Base-by-base conservation (phyloP, 805 yeast genomes). In the Metschnikowia orientalis region DNA sequence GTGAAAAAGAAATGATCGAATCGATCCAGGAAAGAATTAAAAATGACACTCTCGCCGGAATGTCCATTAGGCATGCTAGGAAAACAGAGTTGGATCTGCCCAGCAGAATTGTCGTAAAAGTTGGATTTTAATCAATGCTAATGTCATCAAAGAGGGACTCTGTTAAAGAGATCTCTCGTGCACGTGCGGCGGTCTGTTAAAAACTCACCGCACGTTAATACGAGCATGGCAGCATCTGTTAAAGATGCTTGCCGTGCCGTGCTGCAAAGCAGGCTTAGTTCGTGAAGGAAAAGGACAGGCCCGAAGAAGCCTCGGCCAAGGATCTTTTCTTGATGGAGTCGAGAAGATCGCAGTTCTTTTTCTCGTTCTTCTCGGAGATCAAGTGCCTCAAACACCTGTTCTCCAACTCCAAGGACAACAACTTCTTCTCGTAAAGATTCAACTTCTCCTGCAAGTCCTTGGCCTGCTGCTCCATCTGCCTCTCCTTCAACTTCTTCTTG, bases 321-420 rank as follows among this genome's bases (percentile, higher is more conserved):
- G 53, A 47, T 30, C 56, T 43, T 44, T 46, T 50, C 48, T 54
- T 53, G 49, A 53, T 54, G 35, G 41, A 40, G 32, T 51, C 56
- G 44, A 54, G 44, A 34, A 54, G 44, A 32, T 57, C 56, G 18
- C 56, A 41, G 44, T 48, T 50, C 38, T 46, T 56, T 53, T 40
- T 50, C 40, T 45, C 63, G 34, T 82, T 81, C 50, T 86, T 83
- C 57, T 87, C 90, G 27, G 83, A 81, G 15, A 90, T 89, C 46
- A 92, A 65, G 53, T 82, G 83, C 61, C 85, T 76, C 47, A 90
- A 69, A 57, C 94, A 70, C 51, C 79, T 75, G 63, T 90, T 90
- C 62, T 90, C 98, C 95, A 87, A 86, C 61, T 89, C 95, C 44
- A 90, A 63, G 35, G 90, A 85, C 57, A 79, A 79, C 38, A 92